Evolutionary conservation across 768 basidiomycete species (phyloP).

Genomic region (Naematelia encephala): DNA sequence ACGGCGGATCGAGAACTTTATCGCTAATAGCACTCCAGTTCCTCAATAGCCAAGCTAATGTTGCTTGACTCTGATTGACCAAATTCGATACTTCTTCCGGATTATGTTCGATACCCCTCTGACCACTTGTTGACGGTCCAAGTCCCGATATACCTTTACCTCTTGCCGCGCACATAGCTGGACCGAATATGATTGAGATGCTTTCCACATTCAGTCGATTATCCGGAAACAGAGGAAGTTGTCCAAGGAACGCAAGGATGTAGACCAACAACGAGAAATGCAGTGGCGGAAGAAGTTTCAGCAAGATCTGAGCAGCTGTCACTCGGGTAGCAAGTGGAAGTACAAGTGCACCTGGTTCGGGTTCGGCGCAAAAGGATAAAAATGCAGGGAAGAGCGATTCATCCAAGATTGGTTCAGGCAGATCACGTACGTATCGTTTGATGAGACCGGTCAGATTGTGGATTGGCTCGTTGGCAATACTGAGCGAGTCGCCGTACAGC

Average conservation of each 20-base stretch:
- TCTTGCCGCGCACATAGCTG: conserved; percentile 44
- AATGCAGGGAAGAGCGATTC: conserved; percentile 54
- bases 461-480: conserved; percentile 28
- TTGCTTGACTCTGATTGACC: conserved; percentile 29
- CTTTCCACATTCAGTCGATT: conserved; percentile 57
- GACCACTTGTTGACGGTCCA: conserved; percentile 17
- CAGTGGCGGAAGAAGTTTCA: conserved; percentile 57
- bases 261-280: conserved; percentile 71
- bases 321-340: conserved; percentile 42
- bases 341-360: conserved; percentile 31
- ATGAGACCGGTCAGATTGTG: conserved; percentile 49
- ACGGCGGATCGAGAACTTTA: conserved; percentile 27
- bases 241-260: conserved; percentile 67
- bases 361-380: conserved; percentile 54
- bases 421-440: conserved; percentile 55
- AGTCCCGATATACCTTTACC: conserved; percentile 36
- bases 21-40: conserved; percentile 34
- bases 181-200: conserved; percentile 57
- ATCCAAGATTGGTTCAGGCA: conserved; percentile 57
- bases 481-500: conserved; percentile 35
- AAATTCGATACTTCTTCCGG: conserved; percentile 27
- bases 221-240: conserved; percentile 57
- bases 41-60: conserved; percentile 31
- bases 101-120: conserved; percentile 17
- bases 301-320: conserved; percentile 55